Base-by-base conservation (phyloP, 2,329 filamentous ascomycete genomes). In the Huntiella abstrusa region DNA sequence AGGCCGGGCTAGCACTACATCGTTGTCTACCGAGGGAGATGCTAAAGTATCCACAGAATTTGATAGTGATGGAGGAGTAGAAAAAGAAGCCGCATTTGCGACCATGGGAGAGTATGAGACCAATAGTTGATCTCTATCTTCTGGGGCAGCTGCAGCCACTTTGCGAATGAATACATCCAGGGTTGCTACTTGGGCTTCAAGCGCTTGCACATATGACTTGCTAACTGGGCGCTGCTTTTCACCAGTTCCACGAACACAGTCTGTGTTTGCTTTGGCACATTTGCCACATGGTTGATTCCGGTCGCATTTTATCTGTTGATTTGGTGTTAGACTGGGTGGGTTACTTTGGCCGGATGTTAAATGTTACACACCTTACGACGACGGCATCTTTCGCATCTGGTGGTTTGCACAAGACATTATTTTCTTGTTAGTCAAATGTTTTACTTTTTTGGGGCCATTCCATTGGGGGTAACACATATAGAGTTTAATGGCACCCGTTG, bases 261-360 rank as follows among this genome's bases (percentile, higher is more conserved):
- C 59, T 6, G 58, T 60, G 15, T 59, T 58, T 5, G 62, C 61
- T 52, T 64, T 62, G 53, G 58, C 54, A 52, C 70, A 73, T 49
- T 64, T 65, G 32, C 62, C 63, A 53, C 70, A 73, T 10, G 70
- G 70, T 11, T 62, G 57, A 40, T 62, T 62, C 3, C 69, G 64
- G 53, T 71, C 65, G 54, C 70, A 73, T 59, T 70, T 73, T 34
- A 73, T 65, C 61, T 49, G 17, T 4, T 17, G 22, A 38, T 33
- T 41, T 1, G 5, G 28, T 46, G 19, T 22, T n/a, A 40, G 13
- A 41, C 22, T 4, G 12, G 19, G 43, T 37, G 11, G 11, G 6
- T 10, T 28, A 28, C 22, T 7, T 28, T 7, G 6, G 7, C 8
- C 6, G 7, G 22, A 28, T 28, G 22, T 28, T 28, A 28, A 28